Evolutionary conservation across 1,139 yeast species (phyloP).

Genomic region (Blastobotrys illinoisensis): DNA sequence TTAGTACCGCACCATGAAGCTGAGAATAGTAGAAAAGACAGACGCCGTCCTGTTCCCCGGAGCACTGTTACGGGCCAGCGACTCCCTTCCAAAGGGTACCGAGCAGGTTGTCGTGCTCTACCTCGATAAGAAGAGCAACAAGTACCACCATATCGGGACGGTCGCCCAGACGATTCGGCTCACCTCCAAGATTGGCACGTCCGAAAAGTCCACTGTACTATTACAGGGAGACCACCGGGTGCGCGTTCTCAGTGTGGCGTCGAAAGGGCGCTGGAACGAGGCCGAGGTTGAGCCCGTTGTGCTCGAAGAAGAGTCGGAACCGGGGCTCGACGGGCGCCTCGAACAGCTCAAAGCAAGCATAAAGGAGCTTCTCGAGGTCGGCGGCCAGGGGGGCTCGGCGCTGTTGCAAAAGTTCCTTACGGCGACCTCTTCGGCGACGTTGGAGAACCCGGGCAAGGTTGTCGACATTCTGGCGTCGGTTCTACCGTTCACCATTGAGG

Average conservation of each 20-base stretch:
- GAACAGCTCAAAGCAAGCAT: slow-evolving; percentile 21
- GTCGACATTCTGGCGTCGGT: slow-evolving; percentile 35
- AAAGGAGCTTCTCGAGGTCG: slow-evolving; percentile 12
- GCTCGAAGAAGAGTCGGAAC: not conserved
- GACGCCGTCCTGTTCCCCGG: slow-evolving; percentile 23
- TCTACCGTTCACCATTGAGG: slow-evolving; percentile 30
- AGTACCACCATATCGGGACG: slow-evolving; percentile 4
- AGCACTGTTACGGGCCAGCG: slow-evolving; percentile 17
- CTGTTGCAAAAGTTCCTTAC: slow-evolving; percentile 9
- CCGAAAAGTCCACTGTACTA: slow-evolving; percentile 1
- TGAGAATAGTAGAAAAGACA: slow-evolving; percentile 6
- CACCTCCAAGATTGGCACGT: not conserved
- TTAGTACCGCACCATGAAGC: not conserved
- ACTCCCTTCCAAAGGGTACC: slow-evolving; percentile 1
- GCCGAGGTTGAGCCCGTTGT: slow-evolving; percentile 4
- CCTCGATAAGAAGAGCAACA: not conserved
- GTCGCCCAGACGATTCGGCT: not conserved
- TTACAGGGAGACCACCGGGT: slow-evolving; percentile 12
- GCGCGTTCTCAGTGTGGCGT: not conserved
- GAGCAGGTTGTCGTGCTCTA: slow-evolving; percentile 11
- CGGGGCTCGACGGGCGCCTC: slow-evolving; percentile 17
- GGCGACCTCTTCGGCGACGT: slow-evolving; percentile 16
- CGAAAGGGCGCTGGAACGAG: not conserved
- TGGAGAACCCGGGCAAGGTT: slow-evolving; percentile 29
- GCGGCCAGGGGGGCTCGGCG: slow-evolving; percentile 12